Evolutionary conservation across 768 basidiomycete genomes (phyloP).

Genomic region (Calocybe cyanea): DNA sequence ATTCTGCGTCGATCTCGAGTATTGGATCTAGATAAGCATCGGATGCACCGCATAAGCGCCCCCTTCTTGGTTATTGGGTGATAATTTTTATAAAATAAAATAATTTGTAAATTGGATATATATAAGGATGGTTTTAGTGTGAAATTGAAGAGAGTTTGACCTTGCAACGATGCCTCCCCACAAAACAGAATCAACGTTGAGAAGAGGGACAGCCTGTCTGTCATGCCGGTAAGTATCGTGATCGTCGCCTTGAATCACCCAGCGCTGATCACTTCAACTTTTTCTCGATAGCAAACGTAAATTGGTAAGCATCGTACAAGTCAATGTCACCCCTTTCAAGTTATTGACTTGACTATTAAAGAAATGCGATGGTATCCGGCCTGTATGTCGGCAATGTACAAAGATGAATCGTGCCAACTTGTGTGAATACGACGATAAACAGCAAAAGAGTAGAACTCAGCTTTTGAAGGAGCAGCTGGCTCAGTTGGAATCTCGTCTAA

Average conservation of each 20-base stretch:
- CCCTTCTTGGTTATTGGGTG: too few species aligned
- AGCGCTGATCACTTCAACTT: conserved; percentile 3
- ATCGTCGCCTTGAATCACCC: neutral
- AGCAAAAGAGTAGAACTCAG: conserved; percentile 56
- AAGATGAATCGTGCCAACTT: conserved; percentile 49
- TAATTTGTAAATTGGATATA: too few species aligned
- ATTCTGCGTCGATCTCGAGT: too few species aligned
- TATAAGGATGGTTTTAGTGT: too few species aligned
- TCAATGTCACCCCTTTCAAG: neutral
- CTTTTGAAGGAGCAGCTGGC: conserved; percentile 53
- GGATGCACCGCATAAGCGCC: too few species aligned
- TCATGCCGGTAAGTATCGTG: conserved; percentile 35
- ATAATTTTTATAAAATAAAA: too few species aligned
- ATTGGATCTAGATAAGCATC: too few species aligned
- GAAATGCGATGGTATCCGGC: conserved; percentile 61
- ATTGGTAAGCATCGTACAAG: conserved; percentile 27
- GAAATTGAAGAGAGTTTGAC: too few species aligned
- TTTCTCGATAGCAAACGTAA: conserved; percentile 34
- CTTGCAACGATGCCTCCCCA: conserved; percentile 20
- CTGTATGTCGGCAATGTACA: conserved; percentile 51
- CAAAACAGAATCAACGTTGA: conserved; percentile 23
- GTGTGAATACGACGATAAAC: conserved; percentile 59
- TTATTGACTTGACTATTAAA: conserved; percentile 21
- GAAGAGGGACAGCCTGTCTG: conserved; percentile 41
- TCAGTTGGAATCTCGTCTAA: conserved; percentile 48